Conservation (phyloP, 176 grass and related monocot genomes). For the Secale cereale region DNA sequence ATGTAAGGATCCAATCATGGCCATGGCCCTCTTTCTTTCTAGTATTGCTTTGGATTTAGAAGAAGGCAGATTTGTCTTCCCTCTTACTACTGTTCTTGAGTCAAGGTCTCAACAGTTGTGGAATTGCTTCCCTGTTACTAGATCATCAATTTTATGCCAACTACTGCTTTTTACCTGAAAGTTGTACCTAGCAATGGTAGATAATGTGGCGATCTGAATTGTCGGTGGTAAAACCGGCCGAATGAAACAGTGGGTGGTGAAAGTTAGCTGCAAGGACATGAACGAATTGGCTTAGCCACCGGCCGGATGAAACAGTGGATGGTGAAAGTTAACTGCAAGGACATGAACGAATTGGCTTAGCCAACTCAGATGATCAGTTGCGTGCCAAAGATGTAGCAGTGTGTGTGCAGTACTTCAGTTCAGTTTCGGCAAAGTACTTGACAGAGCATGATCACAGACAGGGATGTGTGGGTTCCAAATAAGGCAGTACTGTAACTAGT, state of each 20-base stretch:
- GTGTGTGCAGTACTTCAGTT: not conserved
- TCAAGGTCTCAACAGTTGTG: constrained; percentile 8
- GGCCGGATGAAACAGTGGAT: not conserved
- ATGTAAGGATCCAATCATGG: constrained; percentile 59
- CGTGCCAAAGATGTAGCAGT: not conserved
- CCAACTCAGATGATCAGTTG: not conserved
- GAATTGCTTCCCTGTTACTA: not conserved
- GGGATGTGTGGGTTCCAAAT: not conserved
- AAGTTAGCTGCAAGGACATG: not conserved
- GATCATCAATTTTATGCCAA: not conserved
- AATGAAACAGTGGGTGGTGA: not conserved
- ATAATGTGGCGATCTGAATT: constrained; percentile 1
- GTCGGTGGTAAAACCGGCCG: not conserved
- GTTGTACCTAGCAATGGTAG: not conserved
- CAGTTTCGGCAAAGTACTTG: not conserved
- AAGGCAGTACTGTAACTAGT: not conserved
- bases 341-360: constrained; percentile 1
- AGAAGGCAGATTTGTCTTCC: constrained; percentile 11
- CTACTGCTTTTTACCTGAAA: not conserved
- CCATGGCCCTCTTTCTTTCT: not conserved
- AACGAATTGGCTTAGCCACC: not conserved
- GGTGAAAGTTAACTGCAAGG: not conserved
- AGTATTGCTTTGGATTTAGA: constrained; percentile 13
- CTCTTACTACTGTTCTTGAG: not conserved
- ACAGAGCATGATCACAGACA: constrained; percentile 13